phyloP scores from a whole-genome alignment of 176 grass and related monocot species.

The Aegilops tauschii region DNA sequence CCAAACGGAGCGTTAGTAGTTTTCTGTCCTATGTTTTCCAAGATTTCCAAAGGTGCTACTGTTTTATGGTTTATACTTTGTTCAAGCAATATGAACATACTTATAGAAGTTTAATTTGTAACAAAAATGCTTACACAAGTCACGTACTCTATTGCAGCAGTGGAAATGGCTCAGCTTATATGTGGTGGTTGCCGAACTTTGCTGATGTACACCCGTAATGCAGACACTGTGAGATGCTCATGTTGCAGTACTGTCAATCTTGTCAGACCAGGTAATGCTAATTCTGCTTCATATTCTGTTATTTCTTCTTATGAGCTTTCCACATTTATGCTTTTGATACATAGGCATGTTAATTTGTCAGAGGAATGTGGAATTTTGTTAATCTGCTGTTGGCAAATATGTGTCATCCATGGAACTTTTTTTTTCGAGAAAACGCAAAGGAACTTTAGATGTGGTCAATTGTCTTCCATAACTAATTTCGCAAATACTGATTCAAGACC shows the following conservation, averaged over 20 bases:
- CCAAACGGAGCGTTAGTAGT: not conserved
- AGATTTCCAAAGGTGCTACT: not conserved
- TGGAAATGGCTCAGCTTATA: conserved; percentile 84
- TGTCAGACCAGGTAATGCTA: conserved; percentile 62
- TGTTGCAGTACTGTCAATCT: conserved; percentile 87
- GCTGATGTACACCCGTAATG: conserved; percentile 78
- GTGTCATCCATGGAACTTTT: not conserved
- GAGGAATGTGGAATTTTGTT: not conserved
- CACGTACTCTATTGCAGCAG: conserved; percentile 39
- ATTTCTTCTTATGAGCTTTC: not conserved
- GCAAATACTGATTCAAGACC: not conserved
- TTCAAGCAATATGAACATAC: conserved; percentile 2
- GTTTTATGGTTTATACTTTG: not conserved
- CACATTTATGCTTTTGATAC: not conserved
- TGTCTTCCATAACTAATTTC: not conserved
- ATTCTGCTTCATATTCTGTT: not conserved
- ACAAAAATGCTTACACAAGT: conserved; percentile 8
- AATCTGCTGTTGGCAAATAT: not conserved
- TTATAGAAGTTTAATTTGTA: not conserved
- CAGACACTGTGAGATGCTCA: conserved; percentile 80
- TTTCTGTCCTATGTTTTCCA: not conserved
- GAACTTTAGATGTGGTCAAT: not conserved
- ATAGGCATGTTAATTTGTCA: not conserved
- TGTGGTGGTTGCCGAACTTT: conserved; percentile 85
- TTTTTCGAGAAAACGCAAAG: too few relatives aligned